Conservation (phyloP, 2,329 filamentous ascomycete species). For the Zelopaecilomyces penicillatus region DNA sequence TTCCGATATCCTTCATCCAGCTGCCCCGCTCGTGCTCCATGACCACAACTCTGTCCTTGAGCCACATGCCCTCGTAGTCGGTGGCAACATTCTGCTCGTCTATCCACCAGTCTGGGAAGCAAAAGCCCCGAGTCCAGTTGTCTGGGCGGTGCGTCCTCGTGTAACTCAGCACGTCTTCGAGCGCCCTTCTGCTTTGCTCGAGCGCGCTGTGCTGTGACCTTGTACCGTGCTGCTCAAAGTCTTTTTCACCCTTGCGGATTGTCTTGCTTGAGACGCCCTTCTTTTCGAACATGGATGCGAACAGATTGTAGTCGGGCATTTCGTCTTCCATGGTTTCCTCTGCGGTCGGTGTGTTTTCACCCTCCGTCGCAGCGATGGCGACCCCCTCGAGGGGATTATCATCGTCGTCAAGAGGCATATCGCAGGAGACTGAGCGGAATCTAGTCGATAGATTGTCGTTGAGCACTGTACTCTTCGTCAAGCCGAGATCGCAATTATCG, state of each 20-base stretch:
- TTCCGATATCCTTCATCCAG: constrained; percentile 70
- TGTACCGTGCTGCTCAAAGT: constrained; percentile 91
- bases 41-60: constrained; percentile 49
- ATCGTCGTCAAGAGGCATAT: constrained; percentile 38
- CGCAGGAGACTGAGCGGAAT: no score
- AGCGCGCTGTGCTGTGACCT: constrained; percentile 69
- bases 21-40: constrained; percentile 65
- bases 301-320: constrained; percentile 78
- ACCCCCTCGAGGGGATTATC: constrained; percentile 25
- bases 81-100: constrained; percentile 13
- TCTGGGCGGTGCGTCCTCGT: constrained; percentile 66
- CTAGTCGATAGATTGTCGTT: no score
- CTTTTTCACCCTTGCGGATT: constrained; percentile 89
- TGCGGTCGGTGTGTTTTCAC: constrained; percentile 19
- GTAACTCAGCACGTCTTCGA: constrained; percentile 78
- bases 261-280: constrained; percentile 48
- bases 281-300: constrained; percentile 44
- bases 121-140: constrained; percentile 61
- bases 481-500: no score
- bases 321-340: constrained; percentile 67
- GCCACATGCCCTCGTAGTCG: constrained; percentile 17
- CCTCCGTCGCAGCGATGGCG: constrained; percentile 12
- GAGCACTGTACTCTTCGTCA: no score
- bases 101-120: constrained; percentile 55
- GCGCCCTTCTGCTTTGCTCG: constrained; percentile 72